Percentiles rank a stretch among this genome's conserved stretches.
Evolutionary conservation across 2,329 filamentous ascomycete species (phyloP).

Genomic region (Coccinonectria pachysandricola): DNA sequence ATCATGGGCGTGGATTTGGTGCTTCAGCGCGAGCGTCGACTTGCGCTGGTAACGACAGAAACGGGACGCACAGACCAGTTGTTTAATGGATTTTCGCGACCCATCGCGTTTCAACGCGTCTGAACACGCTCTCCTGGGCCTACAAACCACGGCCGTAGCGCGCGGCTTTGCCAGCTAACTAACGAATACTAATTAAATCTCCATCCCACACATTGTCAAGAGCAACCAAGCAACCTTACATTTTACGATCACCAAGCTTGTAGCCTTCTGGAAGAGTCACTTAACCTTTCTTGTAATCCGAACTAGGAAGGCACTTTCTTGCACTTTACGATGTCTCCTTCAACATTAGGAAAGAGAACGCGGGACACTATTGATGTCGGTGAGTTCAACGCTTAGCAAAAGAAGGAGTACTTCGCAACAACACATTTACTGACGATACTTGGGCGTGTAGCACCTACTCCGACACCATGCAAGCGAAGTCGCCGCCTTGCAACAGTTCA

Average conservation of each 20-base stretch:
- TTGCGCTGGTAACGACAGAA: too few relatives aligned
- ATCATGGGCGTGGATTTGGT: too few relatives aligned
- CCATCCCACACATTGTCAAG: constrained; percentile 8
- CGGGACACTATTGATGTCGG: constrained; percentile 20
- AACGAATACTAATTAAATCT: constrained; percentile 11
- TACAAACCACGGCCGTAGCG: constrained; percentile 10
- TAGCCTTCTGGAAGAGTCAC: constrained; percentile 9
- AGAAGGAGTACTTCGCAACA: too few relatives aligned
- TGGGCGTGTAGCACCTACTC: too few relatives aligned
- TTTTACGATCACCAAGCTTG: constrained; percentile 5
- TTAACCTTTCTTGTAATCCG: constrained; percentile 7
- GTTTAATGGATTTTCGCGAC: constrained; percentile 22
- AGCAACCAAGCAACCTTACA: constrained; percentile 9
- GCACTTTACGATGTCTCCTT: constrained; percentile 20
- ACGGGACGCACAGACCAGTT: constrained; percentile 17
- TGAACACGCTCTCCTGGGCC: constrained; percentile 10
- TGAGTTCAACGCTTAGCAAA: too few relatives aligned
- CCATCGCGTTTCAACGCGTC: constrained; percentile 24
- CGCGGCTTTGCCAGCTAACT: constrained; percentile 12
- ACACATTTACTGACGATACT: too few relatives aligned
- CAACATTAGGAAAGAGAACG: constrained; percentile 26
- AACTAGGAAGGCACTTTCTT: constrained; percentile 8
- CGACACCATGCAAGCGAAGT: constrained; percentile 35
- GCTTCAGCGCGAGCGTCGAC: too few relatives aligned
- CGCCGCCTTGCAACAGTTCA: constrained; percentile 31